These are phyloP conservation scores for Gaeumannomyces tritici DNA, from an alignment of 2,329 filamentous ascomycete genomes.

Conservation along the genomic window DNA sequence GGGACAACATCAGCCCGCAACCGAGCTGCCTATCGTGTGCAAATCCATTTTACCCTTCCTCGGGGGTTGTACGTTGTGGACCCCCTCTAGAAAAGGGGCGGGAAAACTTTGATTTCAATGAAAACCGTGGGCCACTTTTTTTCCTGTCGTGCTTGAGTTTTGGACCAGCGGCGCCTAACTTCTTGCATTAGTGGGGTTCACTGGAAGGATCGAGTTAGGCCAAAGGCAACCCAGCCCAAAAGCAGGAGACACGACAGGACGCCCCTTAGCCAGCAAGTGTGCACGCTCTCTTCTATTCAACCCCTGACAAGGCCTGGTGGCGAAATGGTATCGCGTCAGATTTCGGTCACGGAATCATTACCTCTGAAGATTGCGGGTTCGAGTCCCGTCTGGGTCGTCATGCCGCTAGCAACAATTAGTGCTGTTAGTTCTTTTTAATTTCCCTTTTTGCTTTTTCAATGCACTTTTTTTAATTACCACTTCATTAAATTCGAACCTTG, in stretches of 20 bases:
- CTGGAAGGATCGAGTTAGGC: background rate
- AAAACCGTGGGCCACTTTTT: too few species aligned
- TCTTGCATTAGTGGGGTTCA: background rate
- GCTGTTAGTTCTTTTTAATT: too few species aligned
- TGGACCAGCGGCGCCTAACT: too few species aligned
- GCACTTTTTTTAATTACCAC: too few species aligned
- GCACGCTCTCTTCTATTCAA: background rate
- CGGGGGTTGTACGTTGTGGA: too few species aligned
- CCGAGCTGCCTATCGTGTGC: background rate
- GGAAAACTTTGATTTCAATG: too few species aligned
- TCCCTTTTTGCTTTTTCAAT: background rate
- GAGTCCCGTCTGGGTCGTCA: conserved; percentile 2
- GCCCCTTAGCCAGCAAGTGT: background rate
- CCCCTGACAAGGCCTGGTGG: background rate
- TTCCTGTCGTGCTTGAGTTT: too few species aligned
- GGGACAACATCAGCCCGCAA: too few species aligned
- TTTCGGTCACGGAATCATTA: background rate
- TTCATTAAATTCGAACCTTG: too few species aligned
- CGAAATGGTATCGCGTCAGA: conserved; percentile 5
- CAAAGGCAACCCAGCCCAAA: background rate
- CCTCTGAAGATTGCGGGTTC: conserved; percentile 3
- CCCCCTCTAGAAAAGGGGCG: too few species aligned
- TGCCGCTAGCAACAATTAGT: too few species aligned
- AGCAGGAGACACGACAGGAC: background rate
- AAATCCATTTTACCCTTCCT: too few species aligned